phyloP scores from a whole-genome alignment of 2,329 filamentous ascomycete genomes.

The Phialocephala sp. region DNA sequence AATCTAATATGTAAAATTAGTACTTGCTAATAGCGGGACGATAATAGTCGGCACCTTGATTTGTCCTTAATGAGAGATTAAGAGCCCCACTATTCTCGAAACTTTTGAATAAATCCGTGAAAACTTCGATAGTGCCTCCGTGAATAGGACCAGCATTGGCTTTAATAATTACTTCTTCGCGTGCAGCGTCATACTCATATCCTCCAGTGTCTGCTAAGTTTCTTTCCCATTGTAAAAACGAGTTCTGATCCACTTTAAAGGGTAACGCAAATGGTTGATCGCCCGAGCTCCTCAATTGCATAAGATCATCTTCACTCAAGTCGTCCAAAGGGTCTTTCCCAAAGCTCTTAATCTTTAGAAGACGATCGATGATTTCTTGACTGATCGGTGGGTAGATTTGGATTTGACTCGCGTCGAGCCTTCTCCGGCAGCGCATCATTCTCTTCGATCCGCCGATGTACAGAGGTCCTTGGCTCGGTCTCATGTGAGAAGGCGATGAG shows the following conservation, averaged over 20 bases:
- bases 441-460: neutral
- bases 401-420: neutral
- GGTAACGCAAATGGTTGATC: neutral
- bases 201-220: neutral
- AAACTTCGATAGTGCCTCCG: neutral
- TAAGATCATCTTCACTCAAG: neutral
- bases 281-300: neutral
- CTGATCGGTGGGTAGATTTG: neutral
- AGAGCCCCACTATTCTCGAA: neutral
- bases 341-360: neutral
- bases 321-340: neutral
- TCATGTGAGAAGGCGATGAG: neutral
- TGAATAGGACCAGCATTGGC: neutral
- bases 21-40: neutral
- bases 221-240: neutral
- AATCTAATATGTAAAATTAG: neutral
- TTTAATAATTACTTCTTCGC: neutral
- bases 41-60: neutral
- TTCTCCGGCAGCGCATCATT: neutral
- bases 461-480: neutral
- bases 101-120: neutral
- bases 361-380: neutral
- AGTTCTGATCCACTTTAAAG: neutral
- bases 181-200: neutral
- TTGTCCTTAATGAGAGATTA: neutral